Evolutionary conservation across 2,329 filamentous ascomycete species (phyloP).

Genomic region (Neonectria faginata): DNA sequence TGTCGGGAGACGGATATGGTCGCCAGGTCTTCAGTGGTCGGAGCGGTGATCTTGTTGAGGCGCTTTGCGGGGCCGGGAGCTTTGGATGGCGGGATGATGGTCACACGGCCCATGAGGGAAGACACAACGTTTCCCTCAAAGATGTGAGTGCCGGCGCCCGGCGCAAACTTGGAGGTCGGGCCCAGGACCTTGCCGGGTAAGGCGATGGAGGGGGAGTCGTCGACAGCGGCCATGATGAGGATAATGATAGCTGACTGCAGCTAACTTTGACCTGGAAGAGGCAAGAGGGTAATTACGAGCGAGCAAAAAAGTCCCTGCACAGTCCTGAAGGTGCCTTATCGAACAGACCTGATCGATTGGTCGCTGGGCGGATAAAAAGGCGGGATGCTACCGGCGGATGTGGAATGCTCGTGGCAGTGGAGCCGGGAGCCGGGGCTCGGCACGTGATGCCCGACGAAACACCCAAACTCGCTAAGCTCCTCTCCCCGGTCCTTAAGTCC

Average conservation of each 20-base stretch:
- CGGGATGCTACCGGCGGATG: slow-evolving; percentile 3
- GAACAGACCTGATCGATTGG: slow-evolving; percentile 4
- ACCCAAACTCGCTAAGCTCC: not conserved
- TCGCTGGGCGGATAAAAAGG: slow-evolving; percentile 1
- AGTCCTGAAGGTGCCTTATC: not conserved
- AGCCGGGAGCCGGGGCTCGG: slow-evolving; percentile 9
- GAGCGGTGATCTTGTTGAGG: slow-evolving; percentile 66
- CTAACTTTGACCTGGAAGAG: not conserved
- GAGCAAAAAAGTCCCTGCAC: not conserved
- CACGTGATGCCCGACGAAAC: slow-evolving; percentile 34
- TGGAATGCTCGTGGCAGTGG: slow-evolving; percentile 5
- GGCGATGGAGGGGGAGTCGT: slow-evolving; percentile 65
- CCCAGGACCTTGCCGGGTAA: slow-evolving; percentile 88
- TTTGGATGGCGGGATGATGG: slow-evolving; percentile 62
- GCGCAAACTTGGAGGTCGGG: slow-evolving; percentile 71
- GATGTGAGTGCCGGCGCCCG: slow-evolving; percentile 88
- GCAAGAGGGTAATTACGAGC: not conserved
- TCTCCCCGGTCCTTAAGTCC: slow-evolving; percentile 39
- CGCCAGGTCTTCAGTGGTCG: slow-evolving; percentile 58
- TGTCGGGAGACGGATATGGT: slow-evolving; percentile 68
- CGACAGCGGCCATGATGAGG: slow-evolving; percentile 44
- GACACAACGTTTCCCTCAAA: slow-evolving; percentile 80
- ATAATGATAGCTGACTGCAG: slow-evolving; percentile 35
- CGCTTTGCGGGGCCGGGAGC: slow-evolving; percentile 67
- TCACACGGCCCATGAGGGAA: slow-evolving; percentile 82